Conservation (phyloP, 2,329 filamentous ascomycete species). For the Alternaria sp. region DNA sequence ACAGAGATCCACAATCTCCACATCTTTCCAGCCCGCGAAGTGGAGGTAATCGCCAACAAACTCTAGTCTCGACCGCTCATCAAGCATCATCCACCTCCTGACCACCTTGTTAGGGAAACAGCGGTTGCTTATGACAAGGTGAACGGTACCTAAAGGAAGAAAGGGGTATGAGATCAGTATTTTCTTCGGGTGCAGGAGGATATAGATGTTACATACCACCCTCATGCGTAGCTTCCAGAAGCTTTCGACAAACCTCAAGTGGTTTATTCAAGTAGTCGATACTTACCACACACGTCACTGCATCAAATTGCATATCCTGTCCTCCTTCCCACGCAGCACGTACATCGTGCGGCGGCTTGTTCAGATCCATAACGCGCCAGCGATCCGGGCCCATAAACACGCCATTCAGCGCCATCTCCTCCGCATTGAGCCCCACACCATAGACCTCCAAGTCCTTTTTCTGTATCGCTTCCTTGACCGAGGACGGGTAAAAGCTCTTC, state of each 20-base stretch:
- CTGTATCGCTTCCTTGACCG: conserved; percentile 41
- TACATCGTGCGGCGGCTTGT: conserved; percentile 48
- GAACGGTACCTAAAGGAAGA: conserved; percentile 42
- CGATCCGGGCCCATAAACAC: conserved; percentile 35
- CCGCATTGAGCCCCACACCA: conserved; percentile 59
- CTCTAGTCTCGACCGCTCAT: conserved; percentile 56
- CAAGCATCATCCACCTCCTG: conserved; percentile 56
- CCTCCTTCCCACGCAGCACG: conserved; percentile 15
- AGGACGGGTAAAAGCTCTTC: conserved; percentile 57
- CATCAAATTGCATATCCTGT: conserved; percentile 47
- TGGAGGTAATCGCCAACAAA: conserved; percentile 63
- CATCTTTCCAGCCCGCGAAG: conserved; percentile 60
- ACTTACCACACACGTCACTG: conserved; percentile 60
- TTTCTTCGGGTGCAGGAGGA: background rate
- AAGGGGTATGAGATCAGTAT: background rate
- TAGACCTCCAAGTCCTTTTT: conserved; percentile 51
- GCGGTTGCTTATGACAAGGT: conserved; percentile 61
- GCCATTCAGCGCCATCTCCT: conserved; percentile 56
- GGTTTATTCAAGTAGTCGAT: conserved; percentile 62
- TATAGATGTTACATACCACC: conserved; percentile 45
- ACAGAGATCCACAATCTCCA: conserved; percentile 63
- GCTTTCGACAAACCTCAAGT: conserved; percentile 54
- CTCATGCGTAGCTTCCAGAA: conserved; percentile 51
- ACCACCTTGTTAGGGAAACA: conserved; percentile 64
- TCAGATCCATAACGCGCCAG: conserved; percentile 55